These are phyloP conservation scores for Saxophila tyrrhenica DNA, from an alignment of 495 filamentous ascomycete species.

Conservation along the genomic window DNA sequence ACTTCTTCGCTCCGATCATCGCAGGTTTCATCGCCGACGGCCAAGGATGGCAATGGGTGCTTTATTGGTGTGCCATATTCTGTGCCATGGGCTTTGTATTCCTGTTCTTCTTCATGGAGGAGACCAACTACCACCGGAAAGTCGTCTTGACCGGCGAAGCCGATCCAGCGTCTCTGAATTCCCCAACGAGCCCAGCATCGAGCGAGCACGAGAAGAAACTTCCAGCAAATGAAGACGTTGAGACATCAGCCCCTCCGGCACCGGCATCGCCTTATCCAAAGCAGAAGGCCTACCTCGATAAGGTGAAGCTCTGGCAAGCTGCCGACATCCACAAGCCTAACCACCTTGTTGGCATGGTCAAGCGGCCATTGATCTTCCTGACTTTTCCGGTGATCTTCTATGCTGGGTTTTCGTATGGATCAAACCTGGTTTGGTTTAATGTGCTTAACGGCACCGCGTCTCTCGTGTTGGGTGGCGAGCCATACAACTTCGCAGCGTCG, in stretches of 20 bases:
- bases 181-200: not conserved
- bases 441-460: conserved; percentile 55
- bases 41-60: conserved; percentile 25
- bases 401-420: conserved; percentile 55
- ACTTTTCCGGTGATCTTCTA: conserved; percentile 54
- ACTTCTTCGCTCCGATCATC: conserved; percentile 54
- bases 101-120: conserved; percentile 59
- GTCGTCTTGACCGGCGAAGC: conserved; percentile 1
- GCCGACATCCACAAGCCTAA: conserved; percentile 25
- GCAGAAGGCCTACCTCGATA: conserved; percentile 41
- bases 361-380: conserved; percentile 37
- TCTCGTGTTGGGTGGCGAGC: conserved; percentile 42
- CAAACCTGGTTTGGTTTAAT: conserved; percentile 54
- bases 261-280: not conserved
- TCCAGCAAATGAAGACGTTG: not conserved
- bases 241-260: not conserved
- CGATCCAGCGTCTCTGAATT: not conserved
- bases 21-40: conserved; percentile 57
- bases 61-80: conserved; percentile 54
- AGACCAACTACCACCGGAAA: conserved; percentile 47
- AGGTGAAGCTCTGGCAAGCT: conserved; percentile 34
- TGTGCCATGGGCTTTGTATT: conserved; percentile 43
- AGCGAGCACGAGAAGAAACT: conserved; percentile 27
- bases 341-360: conserved; percentile 42
- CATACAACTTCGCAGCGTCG: conserved; percentile 47